Evolutionary conservation across 306 rosid genomes (phyloP), one percentile per base, ranked within the genome.

Genomic region (Astragalus glycyphyllos): DNA sequence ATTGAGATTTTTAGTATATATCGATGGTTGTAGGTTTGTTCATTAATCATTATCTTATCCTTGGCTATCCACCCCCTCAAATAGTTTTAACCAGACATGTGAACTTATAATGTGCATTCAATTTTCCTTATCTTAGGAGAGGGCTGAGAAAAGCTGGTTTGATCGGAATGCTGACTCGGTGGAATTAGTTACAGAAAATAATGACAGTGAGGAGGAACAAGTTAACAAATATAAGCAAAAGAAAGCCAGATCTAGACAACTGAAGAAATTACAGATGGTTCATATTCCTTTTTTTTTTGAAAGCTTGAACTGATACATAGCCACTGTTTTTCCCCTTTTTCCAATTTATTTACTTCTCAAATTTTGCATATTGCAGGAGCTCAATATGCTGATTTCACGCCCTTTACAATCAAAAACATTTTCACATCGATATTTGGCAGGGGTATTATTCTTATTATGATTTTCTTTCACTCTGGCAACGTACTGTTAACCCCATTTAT

Each of bases 161-260:
- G 96, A 91, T 74, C 80, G 88, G 77, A 91, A 86, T 89, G 96
- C 97, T 34, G 86, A 82, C 62, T 83, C 85, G 14, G 78, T 90
- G 74, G 96, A 89, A 35, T 77, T 94, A 73, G 74, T 81, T 50
- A 63, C 82, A 37, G 94, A 90, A 47, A 74, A 76, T 55, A 73
- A 83, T 70, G 94, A 90, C 69, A 89, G 97, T 59, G 98, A 94
- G 61, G 97, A 94, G 42, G 98, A 94, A 78, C 88, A 38, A 75
- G 92, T 72, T 71, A 82, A 83, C 69, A 90, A 73, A 82, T 51
- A 40, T 72, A 91, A 79, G 87, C 84, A 82, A 82, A 87, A 46
- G 74, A 94, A 94, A 83, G 82, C 70, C 53, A 81, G 86, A 78
- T 86, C 91, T 60, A 56, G 65, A 44, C 81, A 83, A 62, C 77